A percentile compares a stretch with the other conserved stretches of the same genome.
These are phyloP conservation scores for Massariosphaeria phaeospora DNA, from an alignment of 495 filamentous ascomycete genomes.

Conservation along the genomic window DNA sequence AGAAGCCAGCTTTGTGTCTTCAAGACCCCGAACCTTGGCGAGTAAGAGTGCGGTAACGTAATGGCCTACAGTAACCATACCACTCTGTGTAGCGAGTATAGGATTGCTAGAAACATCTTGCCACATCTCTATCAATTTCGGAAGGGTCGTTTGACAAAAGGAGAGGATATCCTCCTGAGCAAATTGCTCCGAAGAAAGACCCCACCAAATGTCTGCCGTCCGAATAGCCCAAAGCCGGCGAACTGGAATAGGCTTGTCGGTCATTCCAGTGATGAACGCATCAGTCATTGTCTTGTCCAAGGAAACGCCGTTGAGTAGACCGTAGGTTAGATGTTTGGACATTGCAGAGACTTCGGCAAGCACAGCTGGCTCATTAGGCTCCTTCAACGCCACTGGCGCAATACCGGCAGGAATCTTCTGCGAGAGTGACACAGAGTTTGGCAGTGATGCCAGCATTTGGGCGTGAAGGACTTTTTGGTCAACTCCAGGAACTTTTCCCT, in stretches of 20 bases:
- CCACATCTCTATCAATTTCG: conserved; percentile 66
- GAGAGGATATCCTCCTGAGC: conserved; percentile 39
- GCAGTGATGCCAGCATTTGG: conserved; percentile 65
- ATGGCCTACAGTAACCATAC: conserved; percentile 68
- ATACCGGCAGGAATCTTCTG: conserved; percentile 62
- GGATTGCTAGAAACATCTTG: conserved; percentile 74
- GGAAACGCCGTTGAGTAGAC: conserved; percentile 54
- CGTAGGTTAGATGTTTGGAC: conserved; percentile 53
- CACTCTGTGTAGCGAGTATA: conserved; percentile 66
- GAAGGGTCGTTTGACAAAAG: conserved; percentile 56
- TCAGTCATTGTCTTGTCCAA: conserved; percentile 61
- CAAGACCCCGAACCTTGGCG: conserved; percentile 43
- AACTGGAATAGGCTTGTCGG: conserved; percentile 74
- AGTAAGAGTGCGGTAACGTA: conserved; percentile 60
- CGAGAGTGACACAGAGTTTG: conserved; percentile 52
- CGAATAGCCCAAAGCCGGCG: conserved; percentile 76
- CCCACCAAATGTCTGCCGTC: conserved; percentile 67
- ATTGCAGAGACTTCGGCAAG: conserved; percentile 68
- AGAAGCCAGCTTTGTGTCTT: conserved; percentile 43
- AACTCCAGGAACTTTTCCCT: conserved; percentile 69
- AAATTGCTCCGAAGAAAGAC: conserved; percentile 43
- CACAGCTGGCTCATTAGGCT: conserved; percentile 79
- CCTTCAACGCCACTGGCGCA: conserved; percentile 61
- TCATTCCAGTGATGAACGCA: conserved; percentile 70
- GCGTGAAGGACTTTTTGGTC: conserved; percentile 79